Percentiles rank a stretch among this genome's conserved stretches.
phyloP scores from a whole-genome alignment of 345 rosid genomes.

The Eucalyptus decipiens region DNA sequence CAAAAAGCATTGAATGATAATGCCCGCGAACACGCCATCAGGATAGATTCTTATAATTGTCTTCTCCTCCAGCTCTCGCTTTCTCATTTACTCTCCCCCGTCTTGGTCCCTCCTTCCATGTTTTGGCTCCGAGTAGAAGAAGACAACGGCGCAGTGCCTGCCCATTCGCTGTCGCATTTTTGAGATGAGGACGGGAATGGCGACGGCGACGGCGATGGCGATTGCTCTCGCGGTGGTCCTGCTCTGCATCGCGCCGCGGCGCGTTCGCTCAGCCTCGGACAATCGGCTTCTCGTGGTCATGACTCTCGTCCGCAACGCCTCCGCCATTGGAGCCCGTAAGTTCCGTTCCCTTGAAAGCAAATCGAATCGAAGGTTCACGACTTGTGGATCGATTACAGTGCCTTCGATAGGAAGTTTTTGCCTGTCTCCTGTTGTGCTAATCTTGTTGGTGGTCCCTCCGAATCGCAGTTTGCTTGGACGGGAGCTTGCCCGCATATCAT shows the following conservation, averaged over 20 bases:
- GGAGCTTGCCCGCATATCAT: slow-evolving; percentile 92
- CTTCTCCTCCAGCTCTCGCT: not conserved
- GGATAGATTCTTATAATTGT: not conserved
- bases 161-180: not conserved
- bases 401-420: not conserved
- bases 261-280: slow-evolving; percentile 12
- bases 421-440: not conserved
- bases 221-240: not conserved
- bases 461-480: slow-evolving; percentile 74
- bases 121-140: not conserved
- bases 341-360: no score
- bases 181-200: not conserved
- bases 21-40: not conserved
- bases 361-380: no score
- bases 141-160: not conserved
- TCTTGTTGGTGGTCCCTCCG: not conserved
- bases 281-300: slow-evolving; percentile 36
- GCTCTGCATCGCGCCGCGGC: not conserved
- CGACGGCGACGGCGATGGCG: not conserved
- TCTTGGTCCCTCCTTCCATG: not conserved
- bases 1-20: not conserved
- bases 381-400: not conserved
- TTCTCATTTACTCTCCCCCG: not conserved
- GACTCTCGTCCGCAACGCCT: slow-evolving; percentile 65
- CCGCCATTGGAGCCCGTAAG: slow-evolving; percentile 63